Evolutionary conservation across 2,329 filamentous ascomycete species (phyloP).

Genomic region (Fusarium beomiforme): DNA sequence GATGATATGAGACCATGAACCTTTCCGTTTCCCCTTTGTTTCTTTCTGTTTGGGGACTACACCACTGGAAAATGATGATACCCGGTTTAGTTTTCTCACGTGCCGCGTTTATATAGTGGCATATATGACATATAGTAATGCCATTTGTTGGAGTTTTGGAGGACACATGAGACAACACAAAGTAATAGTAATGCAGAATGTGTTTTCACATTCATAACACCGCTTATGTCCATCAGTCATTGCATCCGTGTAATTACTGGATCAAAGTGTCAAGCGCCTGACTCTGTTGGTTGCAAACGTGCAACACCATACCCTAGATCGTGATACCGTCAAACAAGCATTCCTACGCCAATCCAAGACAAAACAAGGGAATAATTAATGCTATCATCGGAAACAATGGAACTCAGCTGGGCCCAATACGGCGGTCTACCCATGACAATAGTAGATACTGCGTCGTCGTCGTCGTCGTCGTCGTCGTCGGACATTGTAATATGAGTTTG

Average conservation of each 20-base stretch:
- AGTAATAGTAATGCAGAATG: background rate
- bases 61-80: background rate
- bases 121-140: too few relatives aligned
- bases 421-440: slow-evolving; percentile 1
- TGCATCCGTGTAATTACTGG: background rate
- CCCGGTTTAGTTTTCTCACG: background rate
- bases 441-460: slow-evolving; percentile 5
- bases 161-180: background rate
- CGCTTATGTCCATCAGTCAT: background rate
- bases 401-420: slow-evolving; percentile 11
- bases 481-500: slow-evolving; percentile 9
- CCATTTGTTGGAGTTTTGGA: background rate
- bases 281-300: background rate
- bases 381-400: slow-evolving; percentile 15
- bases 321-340: background rate
- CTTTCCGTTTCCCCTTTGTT: background rate
- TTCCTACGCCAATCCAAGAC: background rate
- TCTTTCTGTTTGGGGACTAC: background rate
- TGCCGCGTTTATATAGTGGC: too few relatives aligned
- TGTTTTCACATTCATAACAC: background rate
- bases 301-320: slow-evolving; percentile 10
- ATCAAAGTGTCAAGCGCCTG: background rate
- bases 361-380: slow-evolving; percentile 1
- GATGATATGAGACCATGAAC: background rate
- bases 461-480: too few relatives aligned